These are phyloP conservation scores for Camillea tinctor DNA, from an alignment of 2,329 filamentous ascomycete genomes.

Conservation along the genomic window DNA sequence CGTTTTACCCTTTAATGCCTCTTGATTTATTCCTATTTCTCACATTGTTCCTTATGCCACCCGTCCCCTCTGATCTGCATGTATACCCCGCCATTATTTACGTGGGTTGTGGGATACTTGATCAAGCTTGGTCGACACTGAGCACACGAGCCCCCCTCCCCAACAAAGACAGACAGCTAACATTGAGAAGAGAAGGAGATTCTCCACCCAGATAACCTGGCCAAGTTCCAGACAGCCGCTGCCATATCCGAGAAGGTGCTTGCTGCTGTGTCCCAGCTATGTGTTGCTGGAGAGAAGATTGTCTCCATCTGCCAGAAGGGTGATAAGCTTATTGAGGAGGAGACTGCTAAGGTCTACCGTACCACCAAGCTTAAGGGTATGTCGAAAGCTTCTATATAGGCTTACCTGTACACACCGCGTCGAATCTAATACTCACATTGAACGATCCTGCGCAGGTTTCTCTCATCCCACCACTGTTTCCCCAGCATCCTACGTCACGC, in stretches of 20 bases:
- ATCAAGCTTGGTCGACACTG: not conserved
- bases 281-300: slow-evolving; percentile 86
- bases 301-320: slow-evolving; percentile 93
- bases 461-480: slow-evolving; percentile 94
- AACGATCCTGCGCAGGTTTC: slow-evolving; percentile 58
- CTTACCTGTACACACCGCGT: not conserved
- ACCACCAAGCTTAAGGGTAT: slow-evolving; percentile 97
- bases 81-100: slow-evolving; percentile 21
- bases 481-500: slow-evolving; percentile 89
- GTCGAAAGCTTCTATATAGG: slow-evolving; percentile 25
- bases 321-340: slow-evolving; percentile 91
- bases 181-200: slow-evolving; percentile 34
- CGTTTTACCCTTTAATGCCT: slow-evolving; percentile 12
- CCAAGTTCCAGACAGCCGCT: slow-evolving; percentile 98
- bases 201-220: slow-evolving; percentile 86
- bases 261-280: slow-evolving; percentile 72
- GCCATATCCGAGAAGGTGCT: slow-evolving; percentile 95
- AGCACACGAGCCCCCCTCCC: not conserved
- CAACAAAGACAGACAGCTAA: slow-evolving; percentile 2
- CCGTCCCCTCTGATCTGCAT: slow-evolving; percentile 1
- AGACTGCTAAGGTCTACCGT: slow-evolving; percentile 94
- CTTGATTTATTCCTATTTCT: slow-evolving; percentile 2
- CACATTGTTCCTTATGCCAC: slow-evolving; percentile 1
- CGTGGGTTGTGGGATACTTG: slow-evolving; percentile 4
- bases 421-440: slow-evolving; percentile 20